Evolutionary conservation across 345 rosid species (phyloP).

Genomic region (Pistacia atlantica): DNA sequence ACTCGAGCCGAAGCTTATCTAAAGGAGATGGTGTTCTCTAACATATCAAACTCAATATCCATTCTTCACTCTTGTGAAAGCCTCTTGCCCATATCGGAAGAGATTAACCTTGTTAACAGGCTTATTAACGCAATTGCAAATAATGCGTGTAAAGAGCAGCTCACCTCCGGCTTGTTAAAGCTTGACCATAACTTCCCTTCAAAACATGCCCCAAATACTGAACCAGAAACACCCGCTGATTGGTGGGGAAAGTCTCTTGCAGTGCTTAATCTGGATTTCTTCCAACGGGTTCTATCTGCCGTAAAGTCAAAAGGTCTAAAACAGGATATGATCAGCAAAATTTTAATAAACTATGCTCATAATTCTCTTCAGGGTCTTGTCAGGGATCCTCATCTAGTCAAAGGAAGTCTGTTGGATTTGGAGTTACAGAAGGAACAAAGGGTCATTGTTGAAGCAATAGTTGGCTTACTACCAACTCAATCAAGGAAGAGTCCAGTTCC

Average conservation of each 20-base stretch:
- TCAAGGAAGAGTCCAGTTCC: conserved; percentile 89
- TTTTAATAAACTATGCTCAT: conserved; percentile 77
- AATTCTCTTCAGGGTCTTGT: conserved; percentile 73
- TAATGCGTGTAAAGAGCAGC: conserved; percentile 95
- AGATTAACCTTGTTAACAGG: conserved; percentile 65
- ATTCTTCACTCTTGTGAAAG: conserved; percentile 82
- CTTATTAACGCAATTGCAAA: conserved; percentile 73
- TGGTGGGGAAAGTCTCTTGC: conserved; percentile 96
- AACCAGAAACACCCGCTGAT: conserved; percentile 74
- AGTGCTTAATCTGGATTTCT: conserved; percentile 71
- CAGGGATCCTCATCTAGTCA: conserved; percentile 60
- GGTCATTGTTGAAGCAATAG: conserved; percentile 73
- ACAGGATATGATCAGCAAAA: conserved; percentile 95
- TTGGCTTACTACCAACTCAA: conserved; percentile 79
- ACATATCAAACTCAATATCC: conserved; percentile 64
- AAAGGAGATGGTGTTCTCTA: conserved; percentile 65
- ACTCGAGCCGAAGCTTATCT: conserved; percentile 64
- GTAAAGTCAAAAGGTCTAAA: conserved; percentile 89
- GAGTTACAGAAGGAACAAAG: conserved; percentile 81
- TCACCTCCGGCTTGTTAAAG: conserved; percentile 85
- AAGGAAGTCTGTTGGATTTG: conserved; percentile 58
- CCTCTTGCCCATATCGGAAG: conserved; percentile 76
- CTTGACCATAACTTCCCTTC: conserved; percentile 73
- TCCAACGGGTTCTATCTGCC: conserved; percentile 78
- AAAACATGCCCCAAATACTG: conserved; percentile 41